phyloP scores from a whole-genome alignment of 1,139 yeast species.

The Nakaseomyces kungkrabaensis region DNA sequence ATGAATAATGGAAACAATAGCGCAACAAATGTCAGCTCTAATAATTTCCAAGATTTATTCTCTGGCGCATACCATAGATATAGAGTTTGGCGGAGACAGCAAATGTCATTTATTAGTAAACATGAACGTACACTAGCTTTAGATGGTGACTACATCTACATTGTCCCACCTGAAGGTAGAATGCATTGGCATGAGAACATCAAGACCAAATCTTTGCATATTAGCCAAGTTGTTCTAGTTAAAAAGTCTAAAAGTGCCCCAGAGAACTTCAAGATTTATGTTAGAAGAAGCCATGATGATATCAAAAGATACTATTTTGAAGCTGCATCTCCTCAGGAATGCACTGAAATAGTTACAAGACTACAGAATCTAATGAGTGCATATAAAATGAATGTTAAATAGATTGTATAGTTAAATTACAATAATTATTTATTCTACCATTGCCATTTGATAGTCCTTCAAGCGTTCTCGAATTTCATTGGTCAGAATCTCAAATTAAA shows the following conservation, averaged over 20 bases:
- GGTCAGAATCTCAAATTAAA: background rate
- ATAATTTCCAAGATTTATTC: conserved; percentile 24
- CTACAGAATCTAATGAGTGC: conserved; percentile 46
- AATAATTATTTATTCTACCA: too few relatives aligned
- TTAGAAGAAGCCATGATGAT: conserved; percentile 49
- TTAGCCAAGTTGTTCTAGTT: conserved; percentile 64
- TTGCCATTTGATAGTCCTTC: background rate
- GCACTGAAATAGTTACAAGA: conserved; percentile 67
- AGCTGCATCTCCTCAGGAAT: conserved; percentile 51
- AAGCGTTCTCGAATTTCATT: conserved; percentile 3
- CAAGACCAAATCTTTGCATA: conserved; percentile 81
- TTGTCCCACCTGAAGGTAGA: conserved; percentile 74
- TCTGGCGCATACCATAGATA: conserved; percentile 41
- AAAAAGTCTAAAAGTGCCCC: conserved; percentile 76
- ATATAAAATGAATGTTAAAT: conserved; percentile 46
- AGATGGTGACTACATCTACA: conserved; percentile 88
- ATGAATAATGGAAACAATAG: background rate
- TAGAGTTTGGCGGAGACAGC: conserved; percentile 83
- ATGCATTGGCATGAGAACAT: conserved; percentile 57
- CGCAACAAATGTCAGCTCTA: conserved; percentile 8
- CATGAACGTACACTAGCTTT: conserved; percentile 79
- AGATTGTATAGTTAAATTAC: conserved; percentile 21
- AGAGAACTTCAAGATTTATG: conserved; percentile 69
- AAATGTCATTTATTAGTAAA: conserved; percentile 62
- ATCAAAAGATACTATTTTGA: conserved; percentile 82